A percentile compares a stretch with the other conserved stretches of the same genome.
Evolutionary conservation across 2,329 filamentous ascomycete genomes (phyloP).

Genomic region (Diaporthe ampelina): DNA sequence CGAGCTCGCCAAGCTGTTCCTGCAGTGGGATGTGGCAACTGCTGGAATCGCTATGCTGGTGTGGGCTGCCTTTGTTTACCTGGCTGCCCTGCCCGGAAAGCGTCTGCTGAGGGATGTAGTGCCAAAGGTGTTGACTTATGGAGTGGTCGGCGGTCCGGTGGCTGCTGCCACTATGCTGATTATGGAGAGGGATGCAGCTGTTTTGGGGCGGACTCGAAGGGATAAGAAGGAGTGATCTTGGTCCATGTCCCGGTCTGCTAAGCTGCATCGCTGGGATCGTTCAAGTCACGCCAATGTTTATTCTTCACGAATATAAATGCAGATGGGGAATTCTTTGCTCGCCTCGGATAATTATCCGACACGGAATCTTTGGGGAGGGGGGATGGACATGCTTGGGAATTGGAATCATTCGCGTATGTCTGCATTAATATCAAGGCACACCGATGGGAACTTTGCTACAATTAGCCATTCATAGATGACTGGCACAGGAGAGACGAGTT

Average conservation of each 20-base stretch:
- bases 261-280: background rate
- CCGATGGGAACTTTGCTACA: too few relatives aligned
- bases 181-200: constrained; percentile 61
- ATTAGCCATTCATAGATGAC: too few relatives aligned
- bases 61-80: constrained; percentile 58
- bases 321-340: too few relatives aligned
- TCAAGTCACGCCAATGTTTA: background rate
- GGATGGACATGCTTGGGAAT: too few relatives aligned
- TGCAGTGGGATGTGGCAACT: constrained; percentile 64
- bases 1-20: constrained; percentile 58
- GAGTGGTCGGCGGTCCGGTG: constrained; percentile 57
- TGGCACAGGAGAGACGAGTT: too few relatives aligned
- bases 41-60: constrained; percentile 57
- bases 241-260: background rate
- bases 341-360: too few relatives aligned
- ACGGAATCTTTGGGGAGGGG: too few relatives aligned
- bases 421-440: too few relatives aligned
- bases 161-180: constrained; percentile 60
- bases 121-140: constrained; percentile 53
- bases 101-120: constrained; percentile 44
- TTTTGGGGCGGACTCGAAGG: background rate
- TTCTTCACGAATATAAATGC: too few relatives aligned
- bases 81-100: constrained; percentile 46
- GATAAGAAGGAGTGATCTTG: background rate
- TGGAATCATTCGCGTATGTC: too few relatives aligned